Conservation (phyloP, 257 asterid species). For the Petunia secreta region DNA sequence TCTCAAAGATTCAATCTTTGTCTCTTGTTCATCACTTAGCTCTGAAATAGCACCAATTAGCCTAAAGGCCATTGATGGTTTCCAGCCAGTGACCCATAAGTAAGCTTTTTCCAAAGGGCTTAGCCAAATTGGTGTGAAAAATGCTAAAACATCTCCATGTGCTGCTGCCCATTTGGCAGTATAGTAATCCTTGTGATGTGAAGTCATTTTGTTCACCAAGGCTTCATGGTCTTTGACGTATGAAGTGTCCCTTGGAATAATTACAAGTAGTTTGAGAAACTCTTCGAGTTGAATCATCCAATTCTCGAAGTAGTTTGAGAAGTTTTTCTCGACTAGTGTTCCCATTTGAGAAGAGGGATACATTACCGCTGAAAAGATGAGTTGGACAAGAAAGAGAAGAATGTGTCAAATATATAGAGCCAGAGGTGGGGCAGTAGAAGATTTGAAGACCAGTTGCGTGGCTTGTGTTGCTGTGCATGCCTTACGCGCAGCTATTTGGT, state of each 20-base stretch:
- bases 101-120: slow-evolving; percentile 55
- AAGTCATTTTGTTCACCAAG: slow-evolving; percentile 44
- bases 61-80: slow-evolving; percentile 60
- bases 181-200: slow-evolving; percentile 76
- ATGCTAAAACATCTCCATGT: slow-evolving; percentile 55
- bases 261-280: slow-evolving; percentile 30
- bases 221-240: slow-evolving; percentile 15
- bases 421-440: no score
- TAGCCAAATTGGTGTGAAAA: slow-evolving; percentile 59
- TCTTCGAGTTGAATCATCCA: slow-evolving; percentile 70
- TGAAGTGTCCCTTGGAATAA: neutral
- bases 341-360: slow-evolving; percentile 30
- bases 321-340: slow-evolving; percentile 39
- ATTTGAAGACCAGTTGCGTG: neutral
- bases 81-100: slow-evolving; percentile 77
- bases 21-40: slow-evolving; percentile 45
- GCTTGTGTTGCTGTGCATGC: neutral
- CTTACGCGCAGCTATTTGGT: neutral
- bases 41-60: slow-evolving; percentile 32
- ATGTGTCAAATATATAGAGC: neutral
- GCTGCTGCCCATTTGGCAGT: slow-evolving; percentile 65
- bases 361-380: neutral
- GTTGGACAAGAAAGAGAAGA: neutral
- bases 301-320: slow-evolving; percentile 47
- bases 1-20: slow-evolving; percentile 44